Conservation (phyloP, 2,329 filamentous ascomycete species). For the Shiraia bambusicola region DNA sequence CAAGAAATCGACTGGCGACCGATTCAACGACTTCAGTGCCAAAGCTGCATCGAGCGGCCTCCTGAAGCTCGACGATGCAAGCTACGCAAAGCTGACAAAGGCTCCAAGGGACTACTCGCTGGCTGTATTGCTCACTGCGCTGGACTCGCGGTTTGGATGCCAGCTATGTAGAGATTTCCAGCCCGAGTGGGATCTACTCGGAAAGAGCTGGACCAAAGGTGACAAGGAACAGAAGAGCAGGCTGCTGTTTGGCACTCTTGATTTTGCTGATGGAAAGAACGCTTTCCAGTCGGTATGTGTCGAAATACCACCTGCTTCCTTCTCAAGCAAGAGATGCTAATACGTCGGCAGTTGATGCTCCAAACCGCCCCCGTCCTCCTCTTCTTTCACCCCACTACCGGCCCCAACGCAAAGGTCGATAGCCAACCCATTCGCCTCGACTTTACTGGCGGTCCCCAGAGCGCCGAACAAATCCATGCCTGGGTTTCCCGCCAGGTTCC, state of each 20-base stretch:
- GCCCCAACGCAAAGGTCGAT: slow-evolving; percentile 72
- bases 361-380: slow-evolving; percentile 92
- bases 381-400: slow-evolving; percentile 81
- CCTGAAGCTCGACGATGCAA: slow-evolving; percentile 76
- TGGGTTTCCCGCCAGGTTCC: slow-evolving; percentile 81
- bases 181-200: slow-evolving; percentile 87
- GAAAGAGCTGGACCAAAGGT: slow-evolving; percentile 82
- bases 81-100: slow-evolving; percentile 74
- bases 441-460: slow-evolving; percentile 72
- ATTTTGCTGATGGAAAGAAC: slow-evolving; percentile 81
- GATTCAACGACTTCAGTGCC: slow-evolving; percentile 70
- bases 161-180: slow-evolving; percentile 87
- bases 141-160: slow-evolving; percentile 82
- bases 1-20: slow-evolving; percentile 63
- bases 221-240: slow-evolving; percentile 73
- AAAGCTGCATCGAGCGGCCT: slow-evolving; percentile 62
- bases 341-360: slow-evolving; percentile 73
- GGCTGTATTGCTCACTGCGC: slow-evolving; percentile 80
- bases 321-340: slow-evolving; percentile 10
- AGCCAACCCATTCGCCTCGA: slow-evolving; percentile 76
- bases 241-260: slow-evolving; percentile 78
- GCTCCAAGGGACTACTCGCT: slow-evolving; percentile 81
- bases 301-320: background rate
- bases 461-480: slow-evolving; percentile 73
- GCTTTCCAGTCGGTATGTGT: slow-evolving; percentile 80